phyloP scores from a whole-genome alignment of 495 filamentous ascomycete species.

The Saxophila tyrrhenica region DNA sequence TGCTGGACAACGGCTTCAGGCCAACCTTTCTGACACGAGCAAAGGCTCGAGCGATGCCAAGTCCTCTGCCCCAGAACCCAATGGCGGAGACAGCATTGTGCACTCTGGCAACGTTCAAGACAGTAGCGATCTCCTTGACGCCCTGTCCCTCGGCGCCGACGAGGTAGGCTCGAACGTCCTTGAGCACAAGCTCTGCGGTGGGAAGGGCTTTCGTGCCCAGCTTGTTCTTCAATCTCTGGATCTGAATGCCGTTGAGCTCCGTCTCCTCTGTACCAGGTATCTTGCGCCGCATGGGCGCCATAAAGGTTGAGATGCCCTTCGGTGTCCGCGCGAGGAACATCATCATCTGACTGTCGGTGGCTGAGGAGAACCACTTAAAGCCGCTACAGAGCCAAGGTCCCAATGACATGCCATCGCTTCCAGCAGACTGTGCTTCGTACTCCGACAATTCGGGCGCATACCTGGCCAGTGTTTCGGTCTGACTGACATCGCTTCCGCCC shows the following conservation, averaged over 20 bases:
- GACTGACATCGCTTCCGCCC: constrained; percentile 61
- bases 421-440: constrained; percentile 14
- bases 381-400: constrained; percentile 52
- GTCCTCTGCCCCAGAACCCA: constrained; percentile 46
- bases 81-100: constrained; percentile 50
- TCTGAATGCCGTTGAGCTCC: constrained; percentile 53
- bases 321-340: constrained; percentile 54
- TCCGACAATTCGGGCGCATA: background rate
- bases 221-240: constrained; percentile 58
- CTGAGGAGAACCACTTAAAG: constrained; percentile 69
- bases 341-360: constrained; percentile 59
- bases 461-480: constrained; percentile 56
- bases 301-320: constrained; percentile 48
- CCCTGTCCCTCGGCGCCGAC: constrained; percentile 52
- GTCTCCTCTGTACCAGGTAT: constrained; percentile 26
- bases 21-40: constrained; percentile 42
- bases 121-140: constrained; percentile 51
- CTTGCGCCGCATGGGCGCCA: constrained; percentile 49
- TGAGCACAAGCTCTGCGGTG: constrained; percentile 56
- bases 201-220: constrained; percentile 57
- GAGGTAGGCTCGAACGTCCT: constrained; percentile 49
- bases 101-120: constrained; percentile 59
- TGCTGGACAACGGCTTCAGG: constrained; percentile 39
- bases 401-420: constrained; percentile 33
- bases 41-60: constrained; percentile 51